Percentiles rank a stretch among this genome's conserved stretches.
These are phyloP conservation scores for Cadophora malorum DNA, from an alignment of 2,329 filamentous ascomycete species.

Conservation along the genomic window DNA sequence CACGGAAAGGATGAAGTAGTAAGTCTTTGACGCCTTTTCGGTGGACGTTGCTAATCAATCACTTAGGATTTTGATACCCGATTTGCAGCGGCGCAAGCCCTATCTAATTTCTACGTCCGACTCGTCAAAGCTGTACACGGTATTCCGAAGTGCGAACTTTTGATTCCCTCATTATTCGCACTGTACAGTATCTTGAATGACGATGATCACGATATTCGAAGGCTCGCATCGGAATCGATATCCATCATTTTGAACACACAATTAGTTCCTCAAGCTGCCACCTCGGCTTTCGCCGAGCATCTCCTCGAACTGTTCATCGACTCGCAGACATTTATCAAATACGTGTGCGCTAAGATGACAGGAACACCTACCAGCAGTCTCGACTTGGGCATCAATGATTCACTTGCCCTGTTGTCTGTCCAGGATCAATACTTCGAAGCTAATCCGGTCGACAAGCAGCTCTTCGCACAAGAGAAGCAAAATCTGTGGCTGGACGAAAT, in stretches of 20 bases:
- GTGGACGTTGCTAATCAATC: conserved; percentile 12
- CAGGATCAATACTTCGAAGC: conserved; percentile 52
- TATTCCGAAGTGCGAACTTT: neutral
- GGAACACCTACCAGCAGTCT: conserved; percentile 25
- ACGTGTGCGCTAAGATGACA: conserved; percentile 35
- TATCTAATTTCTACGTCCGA: conserved; percentile 45
- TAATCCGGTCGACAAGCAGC: conserved; percentile 64
- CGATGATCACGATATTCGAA: conserved; percentile 27
- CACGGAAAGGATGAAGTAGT: conserved; percentile 18
- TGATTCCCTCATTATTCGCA: conserved; percentile 14
- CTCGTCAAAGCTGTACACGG: neutral
- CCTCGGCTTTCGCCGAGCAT: conserved; percentile 25
- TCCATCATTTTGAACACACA: conserved; percentile 54
- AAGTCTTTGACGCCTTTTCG: neutral
- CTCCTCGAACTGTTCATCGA: conserved; percentile 25
- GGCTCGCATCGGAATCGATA: conserved; percentile 31
- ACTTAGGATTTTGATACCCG: conserved; percentile 68
- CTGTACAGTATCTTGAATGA: conserved; percentile 22
- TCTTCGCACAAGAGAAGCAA: conserved; percentile 90
- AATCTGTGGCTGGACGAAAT: conserved; percentile 92
- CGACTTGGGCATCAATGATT: conserved; percentile 31
- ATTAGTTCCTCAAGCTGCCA: conserved; percentile 42
- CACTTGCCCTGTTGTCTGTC: conserved; percentile 39
- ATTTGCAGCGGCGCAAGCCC: conserved; percentile 52
- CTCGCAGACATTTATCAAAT: conserved; percentile 20